Conservation (phyloP, 192 early-diverging fungal genomes). For the Backusella liffmaniae region DNA sequence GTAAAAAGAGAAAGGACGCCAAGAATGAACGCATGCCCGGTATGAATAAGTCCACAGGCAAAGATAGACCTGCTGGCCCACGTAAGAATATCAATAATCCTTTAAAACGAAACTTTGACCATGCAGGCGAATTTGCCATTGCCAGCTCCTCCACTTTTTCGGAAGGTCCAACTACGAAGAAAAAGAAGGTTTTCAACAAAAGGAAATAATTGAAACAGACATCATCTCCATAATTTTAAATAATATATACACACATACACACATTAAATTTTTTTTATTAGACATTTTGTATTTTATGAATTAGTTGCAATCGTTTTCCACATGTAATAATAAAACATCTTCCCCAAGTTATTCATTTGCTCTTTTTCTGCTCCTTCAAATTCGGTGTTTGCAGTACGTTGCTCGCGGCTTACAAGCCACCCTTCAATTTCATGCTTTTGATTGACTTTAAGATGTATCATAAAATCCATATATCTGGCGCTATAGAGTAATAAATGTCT, state of each 20-base stretch:
- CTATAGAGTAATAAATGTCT: constrained; percentile 25
- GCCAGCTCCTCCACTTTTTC: constrained; percentile 14
- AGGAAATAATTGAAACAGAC: not conserved
- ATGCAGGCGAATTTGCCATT: constrained; percentile 40
- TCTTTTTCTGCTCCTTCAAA: constrained; percentile 20
- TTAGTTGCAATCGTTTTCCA: constrained; percentile 9
- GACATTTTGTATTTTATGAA: constrained; percentile 7
- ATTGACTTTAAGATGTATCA: constrained; percentile 20
- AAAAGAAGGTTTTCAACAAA: constrained; percentile 17
- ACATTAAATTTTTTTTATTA: not conserved
- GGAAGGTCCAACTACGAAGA: constrained; percentile 33
- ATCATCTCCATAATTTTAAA: not conserved
- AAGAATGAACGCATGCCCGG: constrained; percentile 36
- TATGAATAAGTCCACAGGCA: constrained; percentile 16
- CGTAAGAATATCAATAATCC: constrained; percentile 26
- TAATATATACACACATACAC: not conserved
- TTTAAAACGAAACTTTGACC: constrained; percentile 31
- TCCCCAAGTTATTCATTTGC: constrained; percentile 15
- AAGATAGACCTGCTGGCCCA: not conserved
- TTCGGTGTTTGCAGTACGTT: not conserved
- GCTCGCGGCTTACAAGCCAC: constrained; percentile 27
- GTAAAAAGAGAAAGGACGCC: constrained; percentile 34
- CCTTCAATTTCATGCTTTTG: constrained; percentile 3
- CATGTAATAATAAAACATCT: constrained; percentile 15
- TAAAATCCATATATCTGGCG: constrained; percentile 34